Conservation (phyloP, 371 early-diverging fungal species). For the Rhizopus stolonifer region DNA sequence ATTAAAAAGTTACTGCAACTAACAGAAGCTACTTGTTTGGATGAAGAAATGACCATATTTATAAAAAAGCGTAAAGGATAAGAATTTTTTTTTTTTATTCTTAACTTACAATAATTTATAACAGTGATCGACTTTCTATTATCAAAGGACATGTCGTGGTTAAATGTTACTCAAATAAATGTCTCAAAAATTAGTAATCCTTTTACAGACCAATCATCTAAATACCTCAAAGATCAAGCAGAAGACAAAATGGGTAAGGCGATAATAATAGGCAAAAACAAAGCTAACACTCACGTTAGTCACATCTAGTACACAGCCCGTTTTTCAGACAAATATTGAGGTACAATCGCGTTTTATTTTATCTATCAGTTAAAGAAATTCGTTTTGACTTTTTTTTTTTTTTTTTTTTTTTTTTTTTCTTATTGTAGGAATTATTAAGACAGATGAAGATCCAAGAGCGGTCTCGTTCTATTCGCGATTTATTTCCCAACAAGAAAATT, state of each 20-base stretch:
- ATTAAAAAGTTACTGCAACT: background rate
- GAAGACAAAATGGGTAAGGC: background rate
- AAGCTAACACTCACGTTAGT: too few relatives aligned
- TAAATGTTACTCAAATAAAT: too few relatives aligned
- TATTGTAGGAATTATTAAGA: background rate
- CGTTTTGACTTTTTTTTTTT: background rate
- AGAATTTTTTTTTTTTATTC: background rate
- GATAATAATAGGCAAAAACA: too few relatives aligned
- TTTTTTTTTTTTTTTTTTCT: background rate
- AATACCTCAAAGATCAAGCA: too few relatives aligned
- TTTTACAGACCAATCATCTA: too few relatives aligned
- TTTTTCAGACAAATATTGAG: too few relatives aligned
- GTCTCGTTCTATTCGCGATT: background rate
- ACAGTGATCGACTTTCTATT: background rate
- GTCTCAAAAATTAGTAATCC: too few relatives aligned
- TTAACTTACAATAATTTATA: too few relatives aligned
- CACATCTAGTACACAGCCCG: too few relatives aligned
- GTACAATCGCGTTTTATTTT: too few relatives aligned
- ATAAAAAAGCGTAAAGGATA: background rate
- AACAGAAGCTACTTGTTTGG: background rate
- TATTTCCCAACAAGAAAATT: slow-evolving; percentile 19
- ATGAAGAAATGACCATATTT: background rate
- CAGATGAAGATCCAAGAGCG: background rate
- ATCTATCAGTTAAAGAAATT: too few relatives aligned
- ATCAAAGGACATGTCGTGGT: too few relatives aligned